Evolutionary conservation across 176 grass and related monocot species (phyloP), one percentile per base, ranked within the genome.

Genomic region (Musa acuminata): DNA sequence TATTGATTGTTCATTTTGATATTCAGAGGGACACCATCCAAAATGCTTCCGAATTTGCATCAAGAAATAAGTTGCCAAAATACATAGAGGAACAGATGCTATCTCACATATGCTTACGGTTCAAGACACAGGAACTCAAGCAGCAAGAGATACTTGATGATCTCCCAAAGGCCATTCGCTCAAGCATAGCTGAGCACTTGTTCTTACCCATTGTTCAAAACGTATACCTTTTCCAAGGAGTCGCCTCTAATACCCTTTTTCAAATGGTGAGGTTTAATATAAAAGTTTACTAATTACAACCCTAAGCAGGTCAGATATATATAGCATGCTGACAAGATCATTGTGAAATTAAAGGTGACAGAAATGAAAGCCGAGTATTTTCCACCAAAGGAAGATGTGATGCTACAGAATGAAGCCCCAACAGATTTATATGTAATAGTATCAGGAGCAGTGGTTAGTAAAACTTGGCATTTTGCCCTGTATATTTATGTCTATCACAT

Each of bases 71-170:
- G 16, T 43, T 74, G 53, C 72, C 72, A 8, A 35, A 74, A 17
- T 50, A 74, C 72, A 74, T 74, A 35, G 55, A 74, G 62, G 64
- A 79, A 16, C 64, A 79, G 23, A 79, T 79, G 62, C 6, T 79
- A 24, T 79, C 77, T 22, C 77, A 67, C 55, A 52, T 69, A 29
- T 67, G 77, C 50, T 11, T 79, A 54, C 71, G 50, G 17, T 79
- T 79, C 77, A 65, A 53, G 29, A 78, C 72, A 16, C 53, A 74
- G 53, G 72, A 74, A 21, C 22, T 74, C 13, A 53, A 74, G 21
- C 72, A 74, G 25, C 72, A 74, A 74, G 52, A 19, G 14, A 57
- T 50, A 17, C 53, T 74, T 17, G 25, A 74, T 74, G 29, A 52
- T 51, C 72, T 74, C 21, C 72, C 72, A 10, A 74, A 55, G 25